These are phyloP conservation scores for Trematosphaeria pertusa DNA, from an alignment of 2,329 filamentous ascomycete species.

Conservation along the genomic window DNA sequence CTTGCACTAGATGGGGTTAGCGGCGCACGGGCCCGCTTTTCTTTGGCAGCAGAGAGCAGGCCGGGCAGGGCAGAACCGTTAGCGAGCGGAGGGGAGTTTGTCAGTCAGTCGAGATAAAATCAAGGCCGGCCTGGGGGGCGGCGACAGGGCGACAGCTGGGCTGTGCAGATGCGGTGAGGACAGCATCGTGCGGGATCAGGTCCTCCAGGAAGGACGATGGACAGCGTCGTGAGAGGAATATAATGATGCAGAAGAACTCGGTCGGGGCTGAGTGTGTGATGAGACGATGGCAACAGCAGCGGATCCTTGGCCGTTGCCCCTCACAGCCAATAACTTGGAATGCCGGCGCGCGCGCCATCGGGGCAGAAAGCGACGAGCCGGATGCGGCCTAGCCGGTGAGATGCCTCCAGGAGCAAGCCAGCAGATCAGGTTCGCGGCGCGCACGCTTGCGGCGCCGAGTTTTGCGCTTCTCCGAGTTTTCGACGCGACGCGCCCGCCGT, in stretches of 20 bases:
- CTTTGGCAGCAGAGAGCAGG: too few relatives aligned
- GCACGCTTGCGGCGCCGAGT: conserved; percentile 12
- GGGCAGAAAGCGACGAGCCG: conserved; percentile 1
- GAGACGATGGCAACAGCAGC: conserved; percentile 25
- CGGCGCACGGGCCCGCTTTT: too few relatives aligned
- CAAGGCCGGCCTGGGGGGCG: not conserved
- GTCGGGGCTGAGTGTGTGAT: conserved; percentile 26
- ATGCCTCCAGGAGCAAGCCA: conserved; percentile 11
- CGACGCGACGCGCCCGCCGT: not conserved
- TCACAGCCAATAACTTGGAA: conserved; percentile 21
- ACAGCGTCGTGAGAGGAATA: conserved; percentile 22
- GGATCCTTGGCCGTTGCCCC: conserved; percentile 11
- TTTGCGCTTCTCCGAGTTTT: not conserved
- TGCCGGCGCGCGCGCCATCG: conserved; percentile 1
- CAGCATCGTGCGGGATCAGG: too few relatives aligned
- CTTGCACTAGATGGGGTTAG: conserved; percentile 25
- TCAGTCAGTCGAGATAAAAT: not conserved
- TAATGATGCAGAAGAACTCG: conserved; percentile 23
- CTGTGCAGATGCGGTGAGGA: conserved; percentile 9
- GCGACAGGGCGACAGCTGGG: too few relatives aligned
- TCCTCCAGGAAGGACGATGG: conserved; percentile 17
- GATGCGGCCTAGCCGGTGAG: too few relatives aligned
- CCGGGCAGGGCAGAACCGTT: not conserved
- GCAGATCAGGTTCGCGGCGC: conserved; percentile 24
- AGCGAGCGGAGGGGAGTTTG: conserved; percentile 1